Base-by-base conservation (phyloP, 2,329 filamentous ascomycete genomes). In the Aspergillus novoparasiticus region DNA sequence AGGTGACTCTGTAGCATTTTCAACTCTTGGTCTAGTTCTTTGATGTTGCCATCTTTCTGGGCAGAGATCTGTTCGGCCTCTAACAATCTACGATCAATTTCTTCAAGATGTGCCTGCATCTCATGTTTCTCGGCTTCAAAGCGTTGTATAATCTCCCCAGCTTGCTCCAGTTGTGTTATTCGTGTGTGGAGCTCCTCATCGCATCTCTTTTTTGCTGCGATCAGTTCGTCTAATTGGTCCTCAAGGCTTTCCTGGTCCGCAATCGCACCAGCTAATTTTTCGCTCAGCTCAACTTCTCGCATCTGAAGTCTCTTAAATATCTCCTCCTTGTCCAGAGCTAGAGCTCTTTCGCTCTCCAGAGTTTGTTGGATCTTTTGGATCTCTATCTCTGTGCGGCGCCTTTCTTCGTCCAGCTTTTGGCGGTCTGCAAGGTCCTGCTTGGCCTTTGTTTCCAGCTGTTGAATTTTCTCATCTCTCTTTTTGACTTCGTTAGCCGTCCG, bases 281-380 rank as follows among this genome's bases (percentile, higher is more conserved):
- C 96, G 58, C 90, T 92, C 4, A 99, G 85, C 75, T 99, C 94
- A 12, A 89, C 86, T 78, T 99, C 95, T n/a, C 95, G 90, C 59
- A 90, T 82, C 74, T 97, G 95, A 26, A 99, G 84, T n/a, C 96
- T 88, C 75, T 94, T 96, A 83, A 98, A 99, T 64, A 99, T 99
- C 73, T 99, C 95, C 75, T 99, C 96, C 76, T 99, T 99, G 79
- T 99, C 95, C 6, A 99, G 82, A 1, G 95, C 95, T 48, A 99
- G 84, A n/a, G 94, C 92, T 57, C 95, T 89, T 78, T 99, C 96
- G 68, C 94, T 97, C 77, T 99, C 96, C 2, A 99, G 84, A 0
- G 92, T 96, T 71, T 98, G 93, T 75, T 97, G 94, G 54, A 98
- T 92, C 36, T 91, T 89, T 69, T 94, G 87, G 72, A 97, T 90